Base-by-base conservation (phyloP, 208 protist species). In the Vickermania spadyakhi region DNA sequence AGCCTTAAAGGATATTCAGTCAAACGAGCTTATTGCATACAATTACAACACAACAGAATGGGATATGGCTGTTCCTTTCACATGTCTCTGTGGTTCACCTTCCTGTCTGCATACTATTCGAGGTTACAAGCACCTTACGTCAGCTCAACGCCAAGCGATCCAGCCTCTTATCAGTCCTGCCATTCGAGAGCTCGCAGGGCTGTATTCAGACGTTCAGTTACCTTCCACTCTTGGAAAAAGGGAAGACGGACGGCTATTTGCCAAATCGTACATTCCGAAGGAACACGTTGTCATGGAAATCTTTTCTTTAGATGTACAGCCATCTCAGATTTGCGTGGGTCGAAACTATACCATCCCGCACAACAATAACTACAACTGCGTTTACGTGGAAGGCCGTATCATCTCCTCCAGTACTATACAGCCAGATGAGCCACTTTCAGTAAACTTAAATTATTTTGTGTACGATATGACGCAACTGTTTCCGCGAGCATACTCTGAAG, bases 11-110 rank as follows among this genome's bases (percentile, higher is more conserved):
- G 73, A 86, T 64, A 91, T 94, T 58, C 52, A 25, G 22, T 53
- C 22, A 3, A 81, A 64, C 13, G 87, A 91, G 64, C 59, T 86
- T 30, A 73, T 94, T 57, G 62, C 79, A 14, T 85, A 84, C 54
- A 88, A 94, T 73, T 94, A 91, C 64, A 79, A 81, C 65, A 73
- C 87, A 3, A 88, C 82, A 23, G 87, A 94, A 70, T 94, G 84
- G 84, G 77, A 86, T 45, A 79, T 94, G 73, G 70, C 56, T 69
- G 62, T 70, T 42, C 75, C 79, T 3, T 90, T 94, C 62, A 73
- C 68, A 54, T 94, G 87, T 61, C 60, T 81, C 11, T 94, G 87
- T 65, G 57, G 68, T n/a, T 53, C 73, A 25, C 42, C 64, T 3
- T 42, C 66, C n/a, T 94, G 87, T 53, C 66, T 78, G 31, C 76